A percentile compares a stretch with the other conserved stretches of the same genome.
Conservation (phyloP, 768 basidiomycete species). For the Hygrophoropsis aurantiaca region DNA sequence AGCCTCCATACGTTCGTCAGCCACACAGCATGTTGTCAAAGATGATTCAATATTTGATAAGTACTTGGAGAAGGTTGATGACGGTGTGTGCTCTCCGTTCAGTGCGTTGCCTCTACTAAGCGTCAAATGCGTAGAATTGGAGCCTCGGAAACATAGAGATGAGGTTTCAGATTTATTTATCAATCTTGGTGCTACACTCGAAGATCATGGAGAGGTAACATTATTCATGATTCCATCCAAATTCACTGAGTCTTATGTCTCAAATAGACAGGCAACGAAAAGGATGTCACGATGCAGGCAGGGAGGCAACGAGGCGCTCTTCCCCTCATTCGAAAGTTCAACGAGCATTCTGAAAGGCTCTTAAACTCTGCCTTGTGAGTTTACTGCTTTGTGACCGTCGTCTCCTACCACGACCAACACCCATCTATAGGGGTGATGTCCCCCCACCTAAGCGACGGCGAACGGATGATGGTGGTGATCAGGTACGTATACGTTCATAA, state of each 20-base stretch:
- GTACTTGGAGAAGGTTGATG: constrained; percentile 95
- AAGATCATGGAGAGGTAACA: constrained; percentile 85
- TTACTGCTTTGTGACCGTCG: constrained; percentile 5
- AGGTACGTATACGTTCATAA: constrained; percentile 34
- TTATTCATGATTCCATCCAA: constrained; percentile 1
- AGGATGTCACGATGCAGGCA: constrained; percentile 94
- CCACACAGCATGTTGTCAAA: constrained; percentile 80
- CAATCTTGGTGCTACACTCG: constrained; percentile 82
- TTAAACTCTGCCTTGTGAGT: constrained; percentile 75
- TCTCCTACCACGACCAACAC: constrained; percentile 5
- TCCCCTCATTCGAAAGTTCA: constrained; percentile 94
- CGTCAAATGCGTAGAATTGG: constrained; percentile 51
- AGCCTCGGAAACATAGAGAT: constrained; percentile 70
- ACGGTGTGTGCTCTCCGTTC: constrained; percentile 56
- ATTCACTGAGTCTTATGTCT: constrained; percentile 6
- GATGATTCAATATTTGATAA: constrained; percentile 94
- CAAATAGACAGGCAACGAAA: constrained; percentile 79
- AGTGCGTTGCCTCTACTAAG: background rate
- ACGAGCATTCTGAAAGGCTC: constrained; percentile 92
- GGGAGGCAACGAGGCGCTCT: constrained; percentile 85
- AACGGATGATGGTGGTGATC: constrained; percentile 39
- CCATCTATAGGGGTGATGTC: constrained; percentile 47
- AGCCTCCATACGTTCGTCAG: constrained; percentile 86
- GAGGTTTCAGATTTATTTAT: constrained; percentile 76
- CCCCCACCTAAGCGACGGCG: constrained; percentile 63